Base-by-base conservation (phyloP, 1,284 basidiomycete species). In the Apiotrichum gamsii region DNA sequence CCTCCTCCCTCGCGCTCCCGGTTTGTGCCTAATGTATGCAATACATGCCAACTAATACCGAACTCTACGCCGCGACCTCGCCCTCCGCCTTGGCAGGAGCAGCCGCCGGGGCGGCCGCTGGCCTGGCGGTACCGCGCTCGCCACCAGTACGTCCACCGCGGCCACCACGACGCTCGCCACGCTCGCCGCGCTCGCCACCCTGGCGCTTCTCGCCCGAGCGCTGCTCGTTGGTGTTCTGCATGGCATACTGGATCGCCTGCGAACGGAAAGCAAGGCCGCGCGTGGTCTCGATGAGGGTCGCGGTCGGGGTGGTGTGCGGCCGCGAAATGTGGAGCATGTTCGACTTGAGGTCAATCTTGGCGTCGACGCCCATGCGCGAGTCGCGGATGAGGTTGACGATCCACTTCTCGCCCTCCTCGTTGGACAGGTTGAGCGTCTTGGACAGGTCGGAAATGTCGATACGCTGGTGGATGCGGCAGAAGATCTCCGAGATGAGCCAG, bases 331-430 rank as follows among this genome's bases (percentile, higher is more conserved):
- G 85, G 61, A 97, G 94, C 65, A 94, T 87, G 69, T 96, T 94
- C 87, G 91, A 90, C 74, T 94, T 90, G 40, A 96, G 79, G 72
- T 97, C 93, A 59, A 97, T 96, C 77, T 95, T 96, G 47, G 90
- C 90, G 64, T 98, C 88, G 3, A 87, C 84, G 19, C 87, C 90
- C 81, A 95, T 90, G 47, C 90, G 82, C 21, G 93, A 95, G 72
- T 97, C 95, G 41, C 91, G 82, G 62, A 97, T 94, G 50, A 97
- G 83, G 77, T 95, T 96, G 62, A 96, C 94, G 58, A 98, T 94
- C 94, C 94, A 98, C 72, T 95, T 95, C 70, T 97, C 94, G 48
- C 94, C 95, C 64, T 97, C 94, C 60, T 91, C 90, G 45, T 79
- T 81, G 20, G 86, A 85, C 46, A 97, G 80, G 72, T 96, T 96